Percentiles rank a stretch among this genome's conserved stretches.
Evolutionary conservation across 192 early-diverging fungal species (phyloP).

Genomic region (Endogone sp.): DNA sequence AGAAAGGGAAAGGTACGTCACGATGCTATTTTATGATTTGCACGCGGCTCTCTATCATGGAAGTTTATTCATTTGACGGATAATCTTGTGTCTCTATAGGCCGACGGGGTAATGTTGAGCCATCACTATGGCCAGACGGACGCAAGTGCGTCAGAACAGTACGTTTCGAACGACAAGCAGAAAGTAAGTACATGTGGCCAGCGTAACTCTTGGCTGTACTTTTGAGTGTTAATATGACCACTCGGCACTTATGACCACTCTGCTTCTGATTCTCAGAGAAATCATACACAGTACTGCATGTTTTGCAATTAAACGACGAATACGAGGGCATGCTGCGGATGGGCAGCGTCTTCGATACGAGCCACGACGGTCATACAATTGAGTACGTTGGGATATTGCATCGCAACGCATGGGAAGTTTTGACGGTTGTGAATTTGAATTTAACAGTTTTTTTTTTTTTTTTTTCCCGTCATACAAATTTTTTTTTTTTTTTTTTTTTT

Average conservation of each 20-base stretch:
- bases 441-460: no score
- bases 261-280: constrained; percentile 44
- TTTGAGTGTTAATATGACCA: not conserved
- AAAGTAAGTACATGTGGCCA: constrained; percentile 35
- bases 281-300: constrained; percentile 59
- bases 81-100: not conserved
- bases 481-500: no score
- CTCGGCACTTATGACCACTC: no score
- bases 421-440: no score
- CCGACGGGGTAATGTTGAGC: constrained; percentile 21
- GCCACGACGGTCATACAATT: constrained; percentile 60
- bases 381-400: constrained; percentile 32
- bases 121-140: constrained; percentile 47
- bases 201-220: no score
- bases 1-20: constrained; percentile 39
- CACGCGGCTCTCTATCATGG: not conserved
- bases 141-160: constrained; percentile 64
- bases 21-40: not conserved
- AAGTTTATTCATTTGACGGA: no score
- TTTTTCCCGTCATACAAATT: no score
- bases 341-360: constrained; percentile 59
- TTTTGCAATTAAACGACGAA: constrained; percentile 45
- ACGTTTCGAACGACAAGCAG: constrained; percentile 58
- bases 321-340: constrained; percentile 67
- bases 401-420: not conserved